Base-by-base conservation (phyloP, 2,329 filamentous ascomycete genomes). In the Aspergillus latus region DNA sequence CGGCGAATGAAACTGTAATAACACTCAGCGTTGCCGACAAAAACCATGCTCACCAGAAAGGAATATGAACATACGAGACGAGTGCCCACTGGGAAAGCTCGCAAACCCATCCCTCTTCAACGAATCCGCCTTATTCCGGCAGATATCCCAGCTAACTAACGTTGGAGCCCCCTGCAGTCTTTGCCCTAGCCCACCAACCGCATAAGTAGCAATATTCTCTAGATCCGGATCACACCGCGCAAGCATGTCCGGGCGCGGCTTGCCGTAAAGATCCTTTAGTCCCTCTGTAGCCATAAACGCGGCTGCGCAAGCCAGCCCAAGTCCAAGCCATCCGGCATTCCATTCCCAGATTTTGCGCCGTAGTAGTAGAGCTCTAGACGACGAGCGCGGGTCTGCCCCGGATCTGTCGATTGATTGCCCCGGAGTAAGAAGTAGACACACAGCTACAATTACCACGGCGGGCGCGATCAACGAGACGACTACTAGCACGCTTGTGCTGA, bases 311-410 rank as follows among this genome's bases (percentile, higher is more conserved):
- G 89, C 85, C 15, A 96, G 78, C 0, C 81, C 89, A 2, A 96
- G 80, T 0, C 92, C 92, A 66, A 96, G 84, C 85, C 88, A 90
- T 57, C 90, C 92, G 2, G 85, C 86, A 69, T 97, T 91, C 71
- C 90, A 86, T 72, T 97, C 92, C 92, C 93, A 97, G 1, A 96
- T 72, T 75, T 94, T 96, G 62, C 90, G 83, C 69, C 84, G 84
- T 86, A 90, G 92, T 44, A 92, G 79, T 52, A 90, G 74, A 3
- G 81, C 73, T 61, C 81, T 81, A 1, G 89, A 85, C 0, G 87
- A 86, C 16, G 82, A 80, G 42, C 78, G 36, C 36, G 13, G 3
- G 36, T 39, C 36, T n/a, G 36, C 15, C 16, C 15, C 15, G 21
- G 40, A 26, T 26, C 40, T 79, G 13, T 84, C 82, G 0, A 88